These are phyloP conservation scores for Neurospora sp. DNA, from an alignment of 495 filamentous ascomycete species.

Conservation along the genomic window DNA sequence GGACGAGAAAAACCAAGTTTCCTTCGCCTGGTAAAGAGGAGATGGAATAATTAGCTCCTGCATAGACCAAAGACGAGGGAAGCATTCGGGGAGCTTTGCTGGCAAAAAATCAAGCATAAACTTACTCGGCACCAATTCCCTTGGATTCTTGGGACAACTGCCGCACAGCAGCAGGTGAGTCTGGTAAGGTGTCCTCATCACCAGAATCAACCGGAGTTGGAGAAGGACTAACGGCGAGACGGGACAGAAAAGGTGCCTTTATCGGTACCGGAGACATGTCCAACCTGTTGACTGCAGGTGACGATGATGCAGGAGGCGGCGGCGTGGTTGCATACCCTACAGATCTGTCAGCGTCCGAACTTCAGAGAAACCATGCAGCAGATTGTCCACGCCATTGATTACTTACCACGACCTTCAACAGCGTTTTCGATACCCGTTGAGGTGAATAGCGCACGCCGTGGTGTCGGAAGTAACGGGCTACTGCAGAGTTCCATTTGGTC, in stretches of 20 bases:
- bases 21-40: slow-evolving; percentile 37
- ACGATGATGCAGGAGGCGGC: slow-evolving; percentile 70
- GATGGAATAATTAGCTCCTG: neutral
- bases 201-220: slow-evolving; percentile 49
- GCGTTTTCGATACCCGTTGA: slow-evolving; percentile 56
- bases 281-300: slow-evolving; percentile 71
- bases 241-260: slow-evolving; percentile 59
- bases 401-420: slow-evolving; percentile 63
- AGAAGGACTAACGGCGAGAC: slow-evolving; percentile 51
- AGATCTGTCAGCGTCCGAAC: slow-evolving; percentile 13
- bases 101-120: slow-evolving; percentile 11
- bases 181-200: slow-evolving; percentile 35
- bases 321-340: slow-evolving; percentile 73
- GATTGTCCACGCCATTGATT: slow-evolving; percentile 32
- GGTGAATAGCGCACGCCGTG: slow-evolving; percentile 87
- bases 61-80: neutral
- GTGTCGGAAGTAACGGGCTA: slow-evolving; percentile 87
- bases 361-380: neutral
- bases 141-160: slow-evolving; percentile 46
- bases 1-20: slow-evolving; percentile 51
- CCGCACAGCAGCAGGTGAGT: slow-evolving; percentile 35
- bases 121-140: slow-evolving; percentile 40
- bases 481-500: slow-evolving; percentile 14
- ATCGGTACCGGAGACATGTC: slow-evolving; percentile 92
- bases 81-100: neutral